Base-by-base conservation (phyloP, 2,329 filamentous ascomycete genomes). In the Incumbomyces lentus region DNA sequence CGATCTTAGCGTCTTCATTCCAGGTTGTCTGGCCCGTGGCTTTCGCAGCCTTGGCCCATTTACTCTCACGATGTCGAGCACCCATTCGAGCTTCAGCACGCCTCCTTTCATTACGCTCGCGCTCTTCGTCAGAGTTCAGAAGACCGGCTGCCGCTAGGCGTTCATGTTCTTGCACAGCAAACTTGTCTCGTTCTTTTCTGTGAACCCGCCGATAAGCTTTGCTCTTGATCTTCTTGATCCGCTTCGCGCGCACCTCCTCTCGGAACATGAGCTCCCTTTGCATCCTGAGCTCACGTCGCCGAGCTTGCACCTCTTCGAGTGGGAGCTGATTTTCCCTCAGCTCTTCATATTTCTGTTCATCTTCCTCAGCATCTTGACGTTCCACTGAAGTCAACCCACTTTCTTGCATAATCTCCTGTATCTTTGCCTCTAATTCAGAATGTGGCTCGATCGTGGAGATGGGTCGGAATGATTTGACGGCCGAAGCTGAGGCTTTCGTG, bases 221-320 rank as follows among this genome's bases (percentile, higher is more conserved):
- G 62, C 86, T 93, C 74, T 98, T 98, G 69, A 98, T 98, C 72
- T 96, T 96, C 70, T 95, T 95, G 67, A 98, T 87, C 18, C 92
- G 82, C 67, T 89, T 93, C 6, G 88, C 79, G 47, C 88, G 83
- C 36, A 88, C 82, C 59, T 93, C 84, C 66, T 96, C 90, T 10
- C 89, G 78, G 58, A 93, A 95, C 54, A 90, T 75, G 6, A 95
- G 68, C 58, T 96, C 90, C 55, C 92, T 76, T 52, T 86, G 81
- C 62, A 81, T 81, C 11, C 92, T 81, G 47, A 90, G 75, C 59
- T 89, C 80, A 40, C 82, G 79, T 47, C 82, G 75, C 18, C 86
- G 74, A 40, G 82, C 82, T 61, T 82, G 77, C 19, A 86, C 78
- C 57, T 87, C 84, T 59, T 80, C 82, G 40, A 82, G 72, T 1